Conservation (phyloP, 768 basidiomycete genomes). For the Nevesoporus exiguus region DNA sequence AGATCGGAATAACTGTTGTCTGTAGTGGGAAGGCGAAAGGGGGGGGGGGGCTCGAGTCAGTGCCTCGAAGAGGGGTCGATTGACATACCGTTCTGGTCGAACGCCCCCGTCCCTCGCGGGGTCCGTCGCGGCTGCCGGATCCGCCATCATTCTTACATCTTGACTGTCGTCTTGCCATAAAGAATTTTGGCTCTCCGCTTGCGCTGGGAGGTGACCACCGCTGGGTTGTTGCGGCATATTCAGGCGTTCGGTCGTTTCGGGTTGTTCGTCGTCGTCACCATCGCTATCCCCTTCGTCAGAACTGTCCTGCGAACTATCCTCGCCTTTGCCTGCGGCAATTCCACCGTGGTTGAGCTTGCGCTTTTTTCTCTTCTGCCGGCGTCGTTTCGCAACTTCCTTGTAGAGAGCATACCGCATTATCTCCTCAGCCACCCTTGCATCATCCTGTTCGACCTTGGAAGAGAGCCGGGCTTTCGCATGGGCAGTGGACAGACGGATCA, state of each 20-base stretch:
- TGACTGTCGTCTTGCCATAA: slow-evolving; percentile 68
- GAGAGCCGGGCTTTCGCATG: slow-evolving; percentile 96
- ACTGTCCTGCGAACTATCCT: slow-evolving; percentile 39
- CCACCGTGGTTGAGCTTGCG: slow-evolving; percentile 77
- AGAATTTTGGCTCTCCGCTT: slow-evolving; percentile 45
- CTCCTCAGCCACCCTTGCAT: slow-evolving; percentile 88
- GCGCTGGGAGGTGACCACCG: slow-evolving; percentile 23
- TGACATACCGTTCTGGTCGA: slow-evolving; percentile 56
- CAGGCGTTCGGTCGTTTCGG: slow-evolving; percentile 45
- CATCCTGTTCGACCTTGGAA: slow-evolving; percentile 73
- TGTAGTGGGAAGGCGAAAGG: slow-evolving; percentile 27
- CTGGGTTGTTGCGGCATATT: slow-evolving; percentile 37
- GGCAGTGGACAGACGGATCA: slow-evolving; percentile 96
- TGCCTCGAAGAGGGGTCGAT: background rate
- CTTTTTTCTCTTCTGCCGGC: slow-evolving; percentile 67
- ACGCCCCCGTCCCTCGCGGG: slow-evolving; percentile 43
- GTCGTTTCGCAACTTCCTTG: slow-evolving; percentile 90
- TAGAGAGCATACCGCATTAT: slow-evolving; percentile 97
- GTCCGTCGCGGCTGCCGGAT: slow-evolving; percentile 37
- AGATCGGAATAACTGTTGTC: slow-evolving; percentile 76
- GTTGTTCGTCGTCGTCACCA: slow-evolving; percentile 43
- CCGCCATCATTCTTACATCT: slow-evolving; percentile 59
- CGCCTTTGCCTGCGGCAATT: slow-evolving; percentile 49
- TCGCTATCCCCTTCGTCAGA: slow-evolving; percentile 40
- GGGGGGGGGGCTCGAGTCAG: background rate